Evolutionary conservation across 2,329 filamentous ascomycete species (phyloP).

Genomic region (Akanthomyces lecanii): DNA sequence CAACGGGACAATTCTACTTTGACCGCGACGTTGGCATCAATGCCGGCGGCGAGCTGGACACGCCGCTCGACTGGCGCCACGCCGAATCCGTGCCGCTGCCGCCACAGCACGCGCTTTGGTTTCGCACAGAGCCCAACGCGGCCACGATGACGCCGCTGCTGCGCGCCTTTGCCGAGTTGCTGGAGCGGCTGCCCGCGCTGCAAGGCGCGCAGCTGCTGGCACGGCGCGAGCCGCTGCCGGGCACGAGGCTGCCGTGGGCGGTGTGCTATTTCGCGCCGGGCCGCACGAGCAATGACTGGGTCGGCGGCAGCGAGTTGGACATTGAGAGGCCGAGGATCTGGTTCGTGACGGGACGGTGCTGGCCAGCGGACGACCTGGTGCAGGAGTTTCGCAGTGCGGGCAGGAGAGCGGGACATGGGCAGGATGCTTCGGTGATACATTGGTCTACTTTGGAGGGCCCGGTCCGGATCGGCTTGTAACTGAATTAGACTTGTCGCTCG

Average conservation of each 20-base stretch:
- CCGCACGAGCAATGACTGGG: neutral
- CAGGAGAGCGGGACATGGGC: neutral
- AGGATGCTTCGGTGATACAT: neutral
- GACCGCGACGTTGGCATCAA: neutral
- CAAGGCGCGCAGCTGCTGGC: conserved; percentile 5
- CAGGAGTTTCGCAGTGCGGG: neutral
- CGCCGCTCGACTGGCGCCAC: neutral
- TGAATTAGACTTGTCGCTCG: too few species aligned
- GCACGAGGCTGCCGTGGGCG: conserved; percentile 1
- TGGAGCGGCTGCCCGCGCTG: conserved; percentile 1
- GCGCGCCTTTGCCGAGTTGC: neutral
- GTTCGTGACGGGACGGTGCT: conserved; percentile 11
- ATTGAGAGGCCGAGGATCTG: neutral
- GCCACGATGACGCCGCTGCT: conserved; percentile 5
- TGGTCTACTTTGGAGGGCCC: neutral
- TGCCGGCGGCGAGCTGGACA: neutral
- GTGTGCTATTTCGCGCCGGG: conserved; percentile 11
- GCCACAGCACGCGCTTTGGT: neutral
- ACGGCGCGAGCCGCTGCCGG: neutral
- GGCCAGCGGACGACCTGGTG: neutral
- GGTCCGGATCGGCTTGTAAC: neutral
- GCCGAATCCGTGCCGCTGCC: neutral
- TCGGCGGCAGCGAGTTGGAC: neutral
- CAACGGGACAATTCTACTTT: neutral
- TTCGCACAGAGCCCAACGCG: neutral